Conservation (phyloP, 495 filamentous ascomycete genomes). For the Hypoxylon rickii region DNA sequence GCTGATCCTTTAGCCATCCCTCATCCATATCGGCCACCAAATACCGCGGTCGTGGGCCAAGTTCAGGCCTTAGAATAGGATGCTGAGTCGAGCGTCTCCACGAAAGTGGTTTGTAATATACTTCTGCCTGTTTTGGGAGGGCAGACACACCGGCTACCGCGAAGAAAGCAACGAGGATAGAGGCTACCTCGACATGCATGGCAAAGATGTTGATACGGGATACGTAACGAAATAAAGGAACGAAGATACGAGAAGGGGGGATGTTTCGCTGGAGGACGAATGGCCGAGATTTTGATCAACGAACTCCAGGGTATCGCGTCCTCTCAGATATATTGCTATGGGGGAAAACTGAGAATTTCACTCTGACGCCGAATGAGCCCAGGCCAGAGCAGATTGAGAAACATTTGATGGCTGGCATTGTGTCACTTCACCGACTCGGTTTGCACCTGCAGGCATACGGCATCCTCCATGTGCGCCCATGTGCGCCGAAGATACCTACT, state of each 20-base stretch:
- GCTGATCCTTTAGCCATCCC: slow-evolving; percentile 57
- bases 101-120: slow-evolving; percentile 2
- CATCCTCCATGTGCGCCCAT: no score
- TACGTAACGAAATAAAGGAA: background rate
- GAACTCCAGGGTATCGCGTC: no score
- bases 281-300: no score
- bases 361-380: no score
- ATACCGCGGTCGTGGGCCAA: slow-evolving; percentile 63
- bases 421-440: no score
- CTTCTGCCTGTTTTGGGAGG: slow-evolving; percentile 16
- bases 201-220: background rate
- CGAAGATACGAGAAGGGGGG: background rate
- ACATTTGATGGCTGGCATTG: no score
- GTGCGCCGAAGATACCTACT: no score
- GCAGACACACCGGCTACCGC: slow-evolving; percentile 29
- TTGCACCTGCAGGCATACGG: no score
- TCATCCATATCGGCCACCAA: slow-evolving; percentile 64
- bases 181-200: slow-evolving; percentile 28
- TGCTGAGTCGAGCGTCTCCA: slow-evolving; percentile 24
- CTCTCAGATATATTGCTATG: no score
- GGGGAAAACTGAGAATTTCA: no score
- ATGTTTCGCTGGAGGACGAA: no score
- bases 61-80: slow-evolving; percentile 46
- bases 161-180: slow-evolving; percentile 18
- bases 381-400: no score